Evolutionary conservation across 2,329 filamentous ascomycete genomes (phyloP), one percentile per base, ranked within the genome.

Genomic region (Didymella arachidicola): DNA sequence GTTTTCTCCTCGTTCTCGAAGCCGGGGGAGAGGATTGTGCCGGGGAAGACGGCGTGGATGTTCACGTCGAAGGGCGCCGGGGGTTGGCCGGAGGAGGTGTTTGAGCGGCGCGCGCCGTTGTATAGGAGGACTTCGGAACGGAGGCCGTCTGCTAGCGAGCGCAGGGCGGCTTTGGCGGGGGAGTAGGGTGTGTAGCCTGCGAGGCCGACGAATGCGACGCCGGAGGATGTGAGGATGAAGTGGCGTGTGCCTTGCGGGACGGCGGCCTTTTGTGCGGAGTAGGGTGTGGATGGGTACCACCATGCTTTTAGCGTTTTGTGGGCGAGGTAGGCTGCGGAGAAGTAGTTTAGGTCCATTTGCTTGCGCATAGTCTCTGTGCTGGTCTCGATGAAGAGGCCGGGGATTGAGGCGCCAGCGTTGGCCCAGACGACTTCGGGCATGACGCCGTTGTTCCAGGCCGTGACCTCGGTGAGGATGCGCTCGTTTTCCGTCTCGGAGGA

Each of bases 331-430:
- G 89, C 89, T 29, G 88, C 87, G 47, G 92, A 91, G 84, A 89
- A 97, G 80, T 92, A 98, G 79, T 97, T 94, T 67, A 94, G 86
- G 72, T 97, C 92, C 92, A 97, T 97, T 76, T 96, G 92, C 64
- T 83, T 81, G 41, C 89, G 85, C 65, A 93, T 80, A 11, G 84
- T 85, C 7, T 87, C 80, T 51, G 91, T 80, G 8, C 89, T 83
- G 38, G 87, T 87, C 61, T 97, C 91, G 64, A 91, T 77, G 80
- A 94, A 96, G 61, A 96, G 88, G 34, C 86, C 84, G 0, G 93
- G 93, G 16, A 82, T 83, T 6, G 90, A 86, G 63, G 86, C 82
- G 60, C 94, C 94, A 3, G 94, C 94, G 49, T 93, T 85, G 74
- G 92, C 93, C 93, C 95, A 98, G 32, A 98, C 90, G 56, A 97